phyloP scores from a whole-genome alignment of 306 rosid genomes.

The Dalbergia oliveri region DNA sequence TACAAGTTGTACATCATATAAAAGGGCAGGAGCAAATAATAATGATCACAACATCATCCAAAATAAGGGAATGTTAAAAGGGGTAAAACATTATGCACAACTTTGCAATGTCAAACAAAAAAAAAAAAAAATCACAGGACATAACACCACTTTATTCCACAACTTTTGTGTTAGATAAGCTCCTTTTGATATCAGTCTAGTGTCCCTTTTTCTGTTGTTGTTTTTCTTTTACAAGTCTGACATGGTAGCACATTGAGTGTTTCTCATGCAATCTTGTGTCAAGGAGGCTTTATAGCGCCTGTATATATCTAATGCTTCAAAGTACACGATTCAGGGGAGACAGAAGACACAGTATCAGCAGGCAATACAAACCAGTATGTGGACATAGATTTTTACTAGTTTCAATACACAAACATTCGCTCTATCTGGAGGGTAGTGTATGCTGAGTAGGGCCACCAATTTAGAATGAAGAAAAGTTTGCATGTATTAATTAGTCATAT shows the following conservation, averaged over 20 bases:
- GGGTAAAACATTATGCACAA: slow-evolving; percentile 3
- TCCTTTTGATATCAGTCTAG: not conserved
- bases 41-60: not conserved
- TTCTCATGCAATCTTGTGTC: not conserved
- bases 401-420: not conserved
- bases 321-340: not conserved
- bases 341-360: not conserved
- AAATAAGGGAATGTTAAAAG: not conserved
- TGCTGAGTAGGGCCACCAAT: not conserved
- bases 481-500: not conserved
- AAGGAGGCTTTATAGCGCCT: not conserved
- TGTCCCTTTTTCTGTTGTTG: slow-evolving; percentile 14
- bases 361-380: not conserved
- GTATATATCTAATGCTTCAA: not conserved
- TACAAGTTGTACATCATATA: slow-evolving; percentile 7
- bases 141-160: slow-evolving; percentile 1
- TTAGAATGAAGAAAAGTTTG: not conserved
- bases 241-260: not conserved
- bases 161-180: slow-evolving; percentile 16
- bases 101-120: not conserved
- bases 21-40: not conserved
- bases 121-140: not conserved
- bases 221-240: not conserved
- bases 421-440: not conserved
- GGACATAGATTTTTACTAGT: slow-evolving; percentile 2